Conservation (phyloP, 176 grass and related monocot genomes). For the Phragmites australis region DNA sequence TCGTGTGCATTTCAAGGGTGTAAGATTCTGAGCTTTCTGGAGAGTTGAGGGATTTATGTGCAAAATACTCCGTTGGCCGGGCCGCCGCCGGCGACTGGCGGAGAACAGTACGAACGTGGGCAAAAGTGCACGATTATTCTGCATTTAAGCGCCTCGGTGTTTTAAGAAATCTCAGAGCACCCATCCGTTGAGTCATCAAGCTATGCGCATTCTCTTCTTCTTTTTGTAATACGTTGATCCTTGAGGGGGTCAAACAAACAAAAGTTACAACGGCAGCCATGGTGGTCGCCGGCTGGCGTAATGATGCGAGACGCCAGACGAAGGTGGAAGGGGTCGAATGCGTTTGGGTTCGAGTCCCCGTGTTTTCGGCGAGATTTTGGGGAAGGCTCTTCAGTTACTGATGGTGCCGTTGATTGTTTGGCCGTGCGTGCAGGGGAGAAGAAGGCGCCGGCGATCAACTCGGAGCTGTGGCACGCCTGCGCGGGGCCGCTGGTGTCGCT, state of each 20-base stretch:
- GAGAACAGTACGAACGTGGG: background rate
- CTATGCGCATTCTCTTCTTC: background rate
- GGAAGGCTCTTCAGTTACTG: background rate
- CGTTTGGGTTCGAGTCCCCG: background rate
- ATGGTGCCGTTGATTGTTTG: slow-evolving; percentile 12
- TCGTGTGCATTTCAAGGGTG: background rate
- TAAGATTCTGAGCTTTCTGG: background rate
- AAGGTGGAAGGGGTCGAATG: background rate
- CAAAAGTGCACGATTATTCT: background rate
- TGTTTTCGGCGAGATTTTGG: background rate
- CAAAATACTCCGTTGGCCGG: background rate
- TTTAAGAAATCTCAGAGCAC: background rate
- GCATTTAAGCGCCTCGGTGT: background rate
- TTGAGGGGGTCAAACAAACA: background rate
- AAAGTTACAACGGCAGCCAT: background rate
- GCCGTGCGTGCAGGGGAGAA: slow-evolving; percentile 44
- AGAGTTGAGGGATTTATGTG: background rate
- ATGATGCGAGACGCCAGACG: background rate
- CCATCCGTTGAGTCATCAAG: background rate
- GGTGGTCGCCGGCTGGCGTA: background rate
- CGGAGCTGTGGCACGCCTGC: slow-evolving; percentile 77
- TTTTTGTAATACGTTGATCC: background rate
- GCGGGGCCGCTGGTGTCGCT: slow-evolving; percentile 62
- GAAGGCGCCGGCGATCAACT: slow-evolving; percentile 60
- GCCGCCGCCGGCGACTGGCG: background rate